phyloP scores from a whole-genome alignment of 2,329 filamentous ascomycete species.

The Trichoderma sp. region DNA sequence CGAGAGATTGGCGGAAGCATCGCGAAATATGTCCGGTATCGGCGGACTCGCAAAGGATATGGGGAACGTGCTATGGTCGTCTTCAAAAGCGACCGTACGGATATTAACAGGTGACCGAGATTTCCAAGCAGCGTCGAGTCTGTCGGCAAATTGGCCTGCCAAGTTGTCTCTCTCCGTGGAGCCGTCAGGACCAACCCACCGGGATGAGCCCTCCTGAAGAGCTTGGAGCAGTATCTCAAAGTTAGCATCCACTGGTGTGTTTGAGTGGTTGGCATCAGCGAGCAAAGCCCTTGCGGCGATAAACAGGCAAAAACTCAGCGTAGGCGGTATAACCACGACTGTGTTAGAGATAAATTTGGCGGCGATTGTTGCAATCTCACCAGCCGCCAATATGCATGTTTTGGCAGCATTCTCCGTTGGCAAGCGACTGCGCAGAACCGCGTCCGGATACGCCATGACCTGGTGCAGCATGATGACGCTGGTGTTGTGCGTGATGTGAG shows the following conservation, averaged over 20 bases:
- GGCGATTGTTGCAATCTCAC: slow-evolving; percentile 19
- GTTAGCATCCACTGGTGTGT: neutral
- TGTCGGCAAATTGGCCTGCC: slow-evolving; percentile 18
- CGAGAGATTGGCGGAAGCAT: neutral
- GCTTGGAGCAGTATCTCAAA: slow-evolving; percentile 14
- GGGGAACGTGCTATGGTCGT: slow-evolving; percentile 5
- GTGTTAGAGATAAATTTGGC: slow-evolving; percentile 16
- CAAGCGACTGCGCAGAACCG: slow-evolving; percentile 15
- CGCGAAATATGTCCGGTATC: slow-evolving; percentile 18
- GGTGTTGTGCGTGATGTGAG: slow-evolving; percentile 29
- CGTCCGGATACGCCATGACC: slow-evolving; percentile 24
- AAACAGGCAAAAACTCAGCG: slow-evolving; percentile 18
- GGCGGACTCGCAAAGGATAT: slow-evolving; percentile 19
- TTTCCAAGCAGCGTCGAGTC: slow-evolving; percentile 12
- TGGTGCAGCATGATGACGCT: slow-evolving; percentile 28
- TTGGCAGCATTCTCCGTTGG: slow-evolving; percentile 16
- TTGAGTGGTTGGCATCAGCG: slow-evolving; percentile 19
- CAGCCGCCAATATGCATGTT: slow-evolving; percentile 16
- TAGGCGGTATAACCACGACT: slow-evolving; percentile 1
- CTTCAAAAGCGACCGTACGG: slow-evolving; percentile 16
- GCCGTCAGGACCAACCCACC: neutral
- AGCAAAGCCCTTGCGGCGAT: slow-evolving; percentile 19
- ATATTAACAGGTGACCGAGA: slow-evolving; percentile 19
- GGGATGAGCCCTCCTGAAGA: slow-evolving; percentile 9
- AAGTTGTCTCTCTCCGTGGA: slow-evolving; percentile 10